These are phyloP conservation scores for Hortiboletus rubellus DNA, from an alignment of 1,284 basidiomycete genomes.

Conservation along the genomic window DNA sequence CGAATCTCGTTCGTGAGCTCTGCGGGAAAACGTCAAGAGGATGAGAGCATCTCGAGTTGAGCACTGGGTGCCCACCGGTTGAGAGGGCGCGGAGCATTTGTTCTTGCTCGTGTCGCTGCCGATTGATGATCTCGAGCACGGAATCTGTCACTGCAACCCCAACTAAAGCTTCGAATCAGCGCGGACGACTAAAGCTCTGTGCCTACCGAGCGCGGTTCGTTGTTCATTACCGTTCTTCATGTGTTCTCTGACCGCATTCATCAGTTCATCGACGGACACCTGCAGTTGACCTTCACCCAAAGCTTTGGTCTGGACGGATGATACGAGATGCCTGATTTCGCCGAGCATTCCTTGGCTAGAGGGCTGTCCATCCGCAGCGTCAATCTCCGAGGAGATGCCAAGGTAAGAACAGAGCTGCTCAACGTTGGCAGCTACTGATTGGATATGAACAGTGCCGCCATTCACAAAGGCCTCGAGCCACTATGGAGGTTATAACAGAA, in stretches of 20 bases:
- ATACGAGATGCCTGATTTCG: slow-evolving; percentile 29
- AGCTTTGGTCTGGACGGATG: slow-evolving; percentile 24
- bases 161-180: not conserved
- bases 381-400: slow-evolving; percentile 22
- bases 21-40: slow-evolving; percentile 26
- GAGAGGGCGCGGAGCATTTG: slow-evolving; percentile 62
- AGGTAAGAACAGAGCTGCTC: slow-evolving; percentile 60
- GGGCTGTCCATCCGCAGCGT: not conserved
- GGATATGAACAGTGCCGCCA: slow-evolving; percentile 69
- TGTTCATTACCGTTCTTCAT: slow-evolving; percentile 27
- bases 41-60: not conserved
- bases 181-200: not conserved
- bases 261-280: slow-evolving; percentile 26
- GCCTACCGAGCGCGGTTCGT: slow-evolving; percentile 30
- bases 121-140: slow-evolving; percentile 60
- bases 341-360: slow-evolving; percentile 21
- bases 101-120: slow-evolving; percentile 71
- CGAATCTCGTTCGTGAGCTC: slow-evolving; percentile 81
- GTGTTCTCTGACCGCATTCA: slow-evolving; percentile 29
- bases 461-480: slow-evolving; percentile 84
- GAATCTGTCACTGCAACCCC: slow-evolving; percentile 50
- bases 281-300: slow-evolving; percentile 25
- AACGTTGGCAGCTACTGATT: slow-evolving; percentile 58
- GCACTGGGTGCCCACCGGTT: slow-evolving; percentile 44
- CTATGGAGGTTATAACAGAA: slow-evolving; percentile 36